phyloP scores from a whole-genome alignment of 2,329 filamentous ascomycete species.

The Ascochyta rabiei region DNA sequence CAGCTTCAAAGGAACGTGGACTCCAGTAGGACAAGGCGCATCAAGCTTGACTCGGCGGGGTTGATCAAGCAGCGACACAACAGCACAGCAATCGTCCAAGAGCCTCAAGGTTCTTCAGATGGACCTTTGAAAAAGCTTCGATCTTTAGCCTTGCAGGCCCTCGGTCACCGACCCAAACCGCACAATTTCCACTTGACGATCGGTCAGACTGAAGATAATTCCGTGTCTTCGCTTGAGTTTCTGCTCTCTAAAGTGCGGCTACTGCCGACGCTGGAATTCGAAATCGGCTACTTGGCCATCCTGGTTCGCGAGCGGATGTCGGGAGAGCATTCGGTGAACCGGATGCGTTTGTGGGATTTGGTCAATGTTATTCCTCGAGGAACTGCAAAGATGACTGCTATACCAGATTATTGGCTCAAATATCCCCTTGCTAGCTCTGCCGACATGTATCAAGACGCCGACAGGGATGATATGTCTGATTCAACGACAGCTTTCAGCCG shows the following conservation, averaged over 20 bases:
- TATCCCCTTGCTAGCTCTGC: not conserved
- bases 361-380: constrained; percentile 44
- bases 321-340: constrained; percentile 38
- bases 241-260: constrained; percentile 60
- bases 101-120: constrained; percentile 3
- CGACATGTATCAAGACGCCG: constrained; percentile 7
- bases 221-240: constrained; percentile 56
- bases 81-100: constrained; percentile 51
- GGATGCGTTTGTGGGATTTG: constrained; percentile 65
- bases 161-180: constrained; percentile 26
- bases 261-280: constrained; percentile 58
- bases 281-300: constrained; percentile 57
- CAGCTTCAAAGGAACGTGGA: constrained; percentile 30
- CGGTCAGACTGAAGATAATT: constrained; percentile 61
- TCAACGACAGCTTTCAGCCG: constrained; percentile 11
- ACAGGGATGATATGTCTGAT: not conserved
- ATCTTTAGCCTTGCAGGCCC: constrained; percentile 25
- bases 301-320: constrained; percentile 56
- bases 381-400: not conserved
- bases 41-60: constrained; percentile 50
- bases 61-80: constrained; percentile 58
- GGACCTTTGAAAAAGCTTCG: constrained; percentile 27
- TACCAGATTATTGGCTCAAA: constrained; percentile 24
- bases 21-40: not conserved
- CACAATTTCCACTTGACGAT: constrained; percentile 63